phyloP scores from a whole-genome alignment of 805 yeast species.

The Metschnikowia cerradonensis region DNA sequence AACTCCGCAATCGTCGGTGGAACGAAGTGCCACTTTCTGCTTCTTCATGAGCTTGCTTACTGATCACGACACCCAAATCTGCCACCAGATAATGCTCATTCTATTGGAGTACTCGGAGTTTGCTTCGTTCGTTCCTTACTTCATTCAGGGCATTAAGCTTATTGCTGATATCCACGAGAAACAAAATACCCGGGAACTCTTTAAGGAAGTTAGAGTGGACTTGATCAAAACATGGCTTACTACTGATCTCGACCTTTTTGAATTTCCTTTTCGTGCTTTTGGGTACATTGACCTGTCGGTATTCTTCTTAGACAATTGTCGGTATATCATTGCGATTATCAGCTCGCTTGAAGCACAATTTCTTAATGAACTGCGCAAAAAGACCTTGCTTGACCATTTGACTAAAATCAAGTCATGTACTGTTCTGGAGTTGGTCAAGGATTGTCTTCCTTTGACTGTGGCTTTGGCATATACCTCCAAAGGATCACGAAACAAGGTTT shows the following conservation, averaged over 20 bases:
- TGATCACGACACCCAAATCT: constrained; percentile 24
- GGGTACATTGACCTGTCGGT: constrained; percentile 27
- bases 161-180: constrained; percentile 20
- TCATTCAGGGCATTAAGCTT: constrained; percentile 21
- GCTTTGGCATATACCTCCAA: constrained; percentile 41
- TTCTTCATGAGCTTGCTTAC: constrained; percentile 33
- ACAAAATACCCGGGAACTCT: constrained; percentile 18
- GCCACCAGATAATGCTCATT: constrained; percentile 36
- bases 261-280: constrained; percentile 42
- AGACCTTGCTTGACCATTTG: constrained; percentile 10
- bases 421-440: constrained; percentile 21
- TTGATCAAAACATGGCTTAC: constrained; percentile 44
- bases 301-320: constrained; percentile 32
- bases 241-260: constrained; percentile 23
- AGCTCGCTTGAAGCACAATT: constrained; percentile 20
- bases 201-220: constrained; percentile 28
- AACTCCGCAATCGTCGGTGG: constrained; percentile 36
- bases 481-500: constrained; percentile 35
- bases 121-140: constrained; percentile 26
- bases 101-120: constrained; percentile 39
- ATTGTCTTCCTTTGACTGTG: constrained; percentile 36
- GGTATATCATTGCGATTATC: constrained; percentile 37
- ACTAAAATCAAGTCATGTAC: constrained; percentile 14
- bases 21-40: constrained; percentile 36
- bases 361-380: background rate